A percentile compares a stretch with the other conserved stretches of the same genome.
Evolutionary conservation across 2,329 filamentous ascomycete genomes (phyloP).

Genomic region (Neopestalotiopsis rosae): DNA sequence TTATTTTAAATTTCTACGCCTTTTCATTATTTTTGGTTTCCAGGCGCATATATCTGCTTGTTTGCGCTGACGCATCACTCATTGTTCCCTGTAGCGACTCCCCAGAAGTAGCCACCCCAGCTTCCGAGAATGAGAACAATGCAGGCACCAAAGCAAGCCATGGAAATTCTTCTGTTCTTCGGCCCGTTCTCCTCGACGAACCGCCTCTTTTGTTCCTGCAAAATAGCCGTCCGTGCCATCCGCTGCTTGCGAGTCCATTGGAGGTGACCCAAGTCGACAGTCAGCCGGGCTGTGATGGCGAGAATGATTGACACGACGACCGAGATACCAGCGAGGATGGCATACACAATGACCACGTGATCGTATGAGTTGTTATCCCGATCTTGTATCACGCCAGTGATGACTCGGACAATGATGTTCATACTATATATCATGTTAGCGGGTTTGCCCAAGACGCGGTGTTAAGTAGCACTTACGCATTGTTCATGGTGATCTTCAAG

Average conservation of each 20-base stretch:
- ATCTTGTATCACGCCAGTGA: constrained; percentile 65
- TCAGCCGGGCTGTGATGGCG: constrained; percentile 42
- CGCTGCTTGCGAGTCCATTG: constrained; percentile 65
- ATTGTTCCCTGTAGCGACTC: constrained; percentile 52
- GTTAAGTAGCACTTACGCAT: constrained; percentile 44
- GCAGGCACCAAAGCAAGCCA: constrained; percentile 48
- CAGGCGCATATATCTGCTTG: too few relatives aligned
- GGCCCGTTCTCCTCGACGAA: constrained; percentile 42
- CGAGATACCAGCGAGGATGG: constrained; percentile 55
- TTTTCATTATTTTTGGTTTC: too few relatives aligned
- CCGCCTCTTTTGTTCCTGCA: constrained; percentile 46
- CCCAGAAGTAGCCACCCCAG: constrained; percentile 66
- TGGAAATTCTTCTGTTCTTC: constrained; percentile 47
- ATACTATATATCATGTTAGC: constrained; percentile 46
- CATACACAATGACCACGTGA: constrained; percentile 60
- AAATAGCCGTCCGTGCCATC: constrained; percentile 47
- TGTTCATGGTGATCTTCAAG: constrained; percentile 67
- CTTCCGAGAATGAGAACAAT: constrained; percentile 54
- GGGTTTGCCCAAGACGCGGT: background rate
- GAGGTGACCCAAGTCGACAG: constrained; percentile 51
- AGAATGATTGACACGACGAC: constrained; percentile 50
- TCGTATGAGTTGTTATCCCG: constrained; percentile 60
- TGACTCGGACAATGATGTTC: constrained; percentile 63
- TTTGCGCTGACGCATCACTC: background rate
- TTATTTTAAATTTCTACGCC: too few relatives aligned